Percentiles rank a stretch among this genome's conserved stretches.
phyloP scores from a whole-genome alignment of 345 rosid genomes.

The Erucastrum elatum region DNA sequence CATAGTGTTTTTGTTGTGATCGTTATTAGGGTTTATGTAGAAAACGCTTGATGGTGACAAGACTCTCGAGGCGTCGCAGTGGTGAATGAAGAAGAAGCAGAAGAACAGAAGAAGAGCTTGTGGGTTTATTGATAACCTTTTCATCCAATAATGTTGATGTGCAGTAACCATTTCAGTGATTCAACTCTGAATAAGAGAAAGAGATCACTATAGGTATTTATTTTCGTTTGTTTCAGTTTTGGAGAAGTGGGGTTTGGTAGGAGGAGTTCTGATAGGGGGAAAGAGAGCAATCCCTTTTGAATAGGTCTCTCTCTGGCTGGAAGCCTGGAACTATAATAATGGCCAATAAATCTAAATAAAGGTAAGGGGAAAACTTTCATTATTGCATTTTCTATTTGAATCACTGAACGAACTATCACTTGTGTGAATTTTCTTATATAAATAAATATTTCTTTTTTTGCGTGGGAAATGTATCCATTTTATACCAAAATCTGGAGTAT shows the following conservation, averaged over 20 bases:
- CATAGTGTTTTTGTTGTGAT: constrained; percentile 18
- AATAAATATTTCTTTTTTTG: constrained; percentile 14
- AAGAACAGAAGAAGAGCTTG: constrained; percentile 27
- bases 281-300: constrained; percentile 34
- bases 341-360: constrained; percentile 23
- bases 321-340: constrained; percentile 25
- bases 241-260: constrained; percentile 12
- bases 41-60: constrained; percentile 43
- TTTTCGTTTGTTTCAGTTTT: constrained; percentile 22
- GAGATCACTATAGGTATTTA: neutral
- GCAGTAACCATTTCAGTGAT: constrained; percentile 39
- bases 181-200: constrained; percentile 25
- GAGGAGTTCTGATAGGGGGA: constrained; percentile 28
- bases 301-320: constrained; percentile 31
- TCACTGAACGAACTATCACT: neutral
- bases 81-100: constrained; percentile 37
- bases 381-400: neutral
- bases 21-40: constrained; percentile 43
- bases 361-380: constrained; percentile 17
- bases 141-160: constrained; percentile 40
- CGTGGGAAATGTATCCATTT: constrained; percentile 1
- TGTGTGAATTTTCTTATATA: neutral
- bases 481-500: neutral
- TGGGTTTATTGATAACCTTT: constrained; percentile 16
- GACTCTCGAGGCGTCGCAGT: constrained; percentile 53